Evolutionary conservation across 2,329 filamentous ascomycete species (phyloP).

Genomic region (Nannizziopsis arthrosporioides): DNA sequence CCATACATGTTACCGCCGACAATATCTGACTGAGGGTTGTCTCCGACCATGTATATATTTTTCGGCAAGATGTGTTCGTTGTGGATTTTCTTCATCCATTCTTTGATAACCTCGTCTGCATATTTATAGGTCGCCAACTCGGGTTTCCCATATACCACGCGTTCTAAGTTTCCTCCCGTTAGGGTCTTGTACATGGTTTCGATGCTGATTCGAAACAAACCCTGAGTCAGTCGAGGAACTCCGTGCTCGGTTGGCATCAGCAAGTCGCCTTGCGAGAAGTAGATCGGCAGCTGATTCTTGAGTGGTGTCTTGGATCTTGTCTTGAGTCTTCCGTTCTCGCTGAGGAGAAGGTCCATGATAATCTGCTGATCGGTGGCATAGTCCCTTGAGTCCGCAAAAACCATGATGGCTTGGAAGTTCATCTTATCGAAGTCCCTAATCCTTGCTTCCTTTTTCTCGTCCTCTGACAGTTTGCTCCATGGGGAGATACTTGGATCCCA

Average conservation of each 20-base stretch:
- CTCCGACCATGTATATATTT: constrained; percentile 67
- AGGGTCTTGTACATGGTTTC: constrained; percentile 55
- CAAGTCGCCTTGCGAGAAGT: constrained; percentile 57
- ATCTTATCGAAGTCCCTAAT: constrained; percentile 60
- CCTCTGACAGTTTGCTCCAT: constrained; percentile 55
- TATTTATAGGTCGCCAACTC: constrained; percentile 68
- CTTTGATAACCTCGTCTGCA: constrained; percentile 59
- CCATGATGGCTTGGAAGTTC: constrained; percentile 63
- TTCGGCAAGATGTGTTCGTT: constrained; percentile 56
- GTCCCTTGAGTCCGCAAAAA: constrained; percentile 63
- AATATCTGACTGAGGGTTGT: constrained; percentile 64
- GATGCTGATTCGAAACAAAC: constrained; percentile 61
- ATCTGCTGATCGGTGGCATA: constrained; percentile 66
- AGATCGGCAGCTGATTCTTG: constrained; percentile 58
- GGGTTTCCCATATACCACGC: constrained; percentile 65
- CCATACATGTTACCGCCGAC: constrained; percentile 69
- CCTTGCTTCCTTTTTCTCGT: constrained; percentile 54
- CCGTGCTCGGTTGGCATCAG: constrained; percentile 54
- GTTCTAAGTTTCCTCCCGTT: constrained; percentile 59
- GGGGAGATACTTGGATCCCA: constrained; percentile 59
- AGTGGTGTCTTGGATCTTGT: constrained; percentile 56
- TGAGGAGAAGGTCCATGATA: constrained; percentile 60
- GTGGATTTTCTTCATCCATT: constrained; percentile 67
- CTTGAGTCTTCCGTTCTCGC: constrained; percentile 53
- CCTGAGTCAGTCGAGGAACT: constrained; percentile 57